A percentile compares a stretch with the other conserved stretches of the same genome.
phyloP scores from a whole-genome alignment of 202 grass and related monocot species.

The Bolboschoenoplectus hybrid region DNA sequence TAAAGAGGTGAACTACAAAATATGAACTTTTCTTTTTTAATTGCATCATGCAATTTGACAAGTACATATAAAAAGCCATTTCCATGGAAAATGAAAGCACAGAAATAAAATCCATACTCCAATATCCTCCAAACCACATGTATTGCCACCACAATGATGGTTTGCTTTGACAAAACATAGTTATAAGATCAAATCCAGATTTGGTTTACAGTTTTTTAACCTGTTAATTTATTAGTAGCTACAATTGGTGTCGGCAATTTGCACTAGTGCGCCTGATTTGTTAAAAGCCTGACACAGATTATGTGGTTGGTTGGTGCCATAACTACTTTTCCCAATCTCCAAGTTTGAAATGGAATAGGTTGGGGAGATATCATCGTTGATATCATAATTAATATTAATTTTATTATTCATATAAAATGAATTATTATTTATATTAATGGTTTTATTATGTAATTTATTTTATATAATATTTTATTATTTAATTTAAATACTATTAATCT shows the following conservation, averaged over 20 bases:
- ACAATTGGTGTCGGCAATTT: not conserved
- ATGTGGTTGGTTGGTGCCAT: constrained; percentile 21
- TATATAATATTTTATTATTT: too few relatives aligned
- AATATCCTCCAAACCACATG: not conserved
- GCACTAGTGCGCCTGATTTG: not conserved
- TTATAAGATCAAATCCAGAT: constrained; percentile 20
- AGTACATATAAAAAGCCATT: constrained; percentile 11
- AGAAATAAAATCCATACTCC: not conserved
- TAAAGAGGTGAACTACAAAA: not conserved
- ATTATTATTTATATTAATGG: too few relatives aligned
- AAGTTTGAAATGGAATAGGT: not conserved
- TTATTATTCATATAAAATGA: too few relatives aligned
- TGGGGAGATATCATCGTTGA: too few relatives aligned
- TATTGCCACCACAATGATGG: not conserved
- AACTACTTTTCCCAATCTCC: not conserved
- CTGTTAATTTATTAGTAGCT: not conserved
- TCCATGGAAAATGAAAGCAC: not conserved
- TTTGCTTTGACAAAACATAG: constrained; percentile 26
- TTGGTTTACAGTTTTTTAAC: constrained; percentile 3
- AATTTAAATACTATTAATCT: too few relatives aligned
- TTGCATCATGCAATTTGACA: constrained; percentile 9
- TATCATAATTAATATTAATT: too few relatives aligned
- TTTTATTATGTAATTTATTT: too few relatives aligned
- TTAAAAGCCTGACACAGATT: constrained; percentile 23
- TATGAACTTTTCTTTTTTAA: not conserved